These are phyloP conservation scores for Penicillium crustosum DNA, from an alignment of 2,329 filamentous ascomycete genomes.

Conservation along the genomic window DNA sequence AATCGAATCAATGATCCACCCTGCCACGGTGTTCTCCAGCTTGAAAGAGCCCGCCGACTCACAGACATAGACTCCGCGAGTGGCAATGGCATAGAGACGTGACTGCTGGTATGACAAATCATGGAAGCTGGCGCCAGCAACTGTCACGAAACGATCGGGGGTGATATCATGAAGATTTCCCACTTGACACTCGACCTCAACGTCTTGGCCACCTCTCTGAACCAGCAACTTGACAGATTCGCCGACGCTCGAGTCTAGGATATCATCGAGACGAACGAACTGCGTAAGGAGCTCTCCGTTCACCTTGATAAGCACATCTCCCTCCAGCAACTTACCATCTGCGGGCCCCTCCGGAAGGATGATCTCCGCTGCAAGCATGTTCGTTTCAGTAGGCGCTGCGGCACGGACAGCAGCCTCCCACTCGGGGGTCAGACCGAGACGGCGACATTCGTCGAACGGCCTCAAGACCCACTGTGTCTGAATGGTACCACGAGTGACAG, in stretches of 20 bases:
- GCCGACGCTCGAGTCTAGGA: conserved; percentile 84
- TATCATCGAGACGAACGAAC: conserved; percentile 87
- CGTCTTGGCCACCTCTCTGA: conserved; percentile 82
- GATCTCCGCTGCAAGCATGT: conserved; percentile 95
- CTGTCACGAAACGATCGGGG: conserved; percentile 90
- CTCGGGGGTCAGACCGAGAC: conserved; percentile 77
- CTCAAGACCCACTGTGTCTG: conserved; percentile 97
- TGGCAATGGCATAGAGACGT: conserved; percentile 88
- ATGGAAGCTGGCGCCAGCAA: conserved; percentile 93
- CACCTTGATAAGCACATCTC: conserved; percentile 88
- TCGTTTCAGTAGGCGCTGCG: conserved; percentile 86
- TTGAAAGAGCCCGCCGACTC: conserved; percentile 94
- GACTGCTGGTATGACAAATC: conserved; percentile 96
- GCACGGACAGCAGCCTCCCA: conserved; percentile 85
- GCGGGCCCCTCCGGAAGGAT: conserved; percentile 88
- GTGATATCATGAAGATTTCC: conserved; percentile 93
- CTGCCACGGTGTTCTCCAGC: conserved; percentile 84
- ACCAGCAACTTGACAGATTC: conserved; percentile 75
- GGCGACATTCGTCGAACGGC: conserved; percentile 93
- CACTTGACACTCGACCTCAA: conserved; percentile 80
- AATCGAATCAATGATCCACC: conserved; percentile 90
- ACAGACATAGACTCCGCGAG: conserved; percentile 90
- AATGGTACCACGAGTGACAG: conserved; percentile 88
- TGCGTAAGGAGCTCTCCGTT: conserved; percentile 92
- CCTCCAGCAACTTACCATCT: conserved; percentile 83